Evolutionary conservation across 768 basidiomycete species (phyloP), one percentile per base, ranked within the genome.

Genomic region (Lactifluus rugatus): DNA sequence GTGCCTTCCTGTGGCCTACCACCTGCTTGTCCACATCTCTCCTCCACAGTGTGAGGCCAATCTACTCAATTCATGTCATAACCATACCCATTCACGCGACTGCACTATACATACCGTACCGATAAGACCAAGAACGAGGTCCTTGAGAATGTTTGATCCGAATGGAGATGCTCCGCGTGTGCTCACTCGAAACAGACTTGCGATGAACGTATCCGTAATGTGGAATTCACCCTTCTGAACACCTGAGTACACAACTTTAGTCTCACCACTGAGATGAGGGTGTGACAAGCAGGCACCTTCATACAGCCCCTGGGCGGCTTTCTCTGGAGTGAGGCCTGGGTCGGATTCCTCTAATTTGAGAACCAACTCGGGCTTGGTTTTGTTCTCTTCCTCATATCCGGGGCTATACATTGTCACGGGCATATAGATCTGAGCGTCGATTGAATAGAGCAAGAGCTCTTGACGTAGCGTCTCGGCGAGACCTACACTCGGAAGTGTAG

Each of bases 401-500:
- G 89, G 85, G 0, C 82, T 82, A 62, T 74, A 79, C 74, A 96
- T 94, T 1, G 89, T 89, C 1, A 78, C 78, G 0, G 93, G 91
- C 72, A 90, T 85, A 72, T 83, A 91, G 45, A 89, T 81, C 62
- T 93, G 90, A 6, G 91, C 80, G 52, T 77, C 74, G 66, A 91
- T 87, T 50, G 78, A 80, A 68, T 94, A 92, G 7, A 93, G 74
- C 61, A 83, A 72, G 49, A 91, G 73, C 66, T 95, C 93, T 25
- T 82, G 85, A 8, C 86, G 84, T 14, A 96, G 76, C 0, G 85
- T 78, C 58, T 96, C 93, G 14, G 89, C 89, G 0, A 96, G 80
- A 14, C 87, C 91, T 93, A 66, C 8, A 17, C 17, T 17, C 10
- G 16, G 36, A 11, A 2, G 39, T 26, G 25, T 23, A 37, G 13